Evolutionary conservation across 1,284 basidiomycete genomes (phyloP), one percentile per base, ranked within the genome.

Genomic region (Fomitopsis betulina): DNA sequence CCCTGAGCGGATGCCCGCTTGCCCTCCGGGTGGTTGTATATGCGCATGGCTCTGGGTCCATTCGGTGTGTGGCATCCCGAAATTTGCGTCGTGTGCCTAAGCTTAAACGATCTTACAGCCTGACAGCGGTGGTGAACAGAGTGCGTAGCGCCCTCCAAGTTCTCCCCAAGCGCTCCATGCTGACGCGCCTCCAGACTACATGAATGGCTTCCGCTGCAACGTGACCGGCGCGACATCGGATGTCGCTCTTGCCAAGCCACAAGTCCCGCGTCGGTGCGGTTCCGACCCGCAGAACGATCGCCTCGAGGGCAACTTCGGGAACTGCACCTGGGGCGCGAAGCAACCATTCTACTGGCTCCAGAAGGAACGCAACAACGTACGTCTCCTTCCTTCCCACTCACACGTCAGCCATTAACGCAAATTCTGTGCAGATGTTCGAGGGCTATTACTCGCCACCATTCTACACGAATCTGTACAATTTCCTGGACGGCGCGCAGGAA

Each of bases 11-110:
- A 85, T 91, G 81, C 89, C 89, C 0, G 74, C 83, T 15, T 91
- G 89, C 66, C 85, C 87, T 0, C 67, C 61, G n/a, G 83, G 80
- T 15, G 82, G 82, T 21, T 91, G 88, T 67, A 80, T 78, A 30
- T 91, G 88, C 69, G 81, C 85, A 5, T 92, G 84, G 77, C 87
- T 87, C 67, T 92, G 88, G 89, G 83, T 89, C 38, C 87, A 89
- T 66, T 79, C 81, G 2, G 77, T 77, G 60, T 15, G 77, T 71
- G 5, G n/a, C 21, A 17, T 6, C 13, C 25, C 12, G 4, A 12
- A n/a, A 1, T 15, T 27, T 7, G 25, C 13, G 10, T 15, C 17
- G 15, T 30, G 8, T 23, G 23, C 25, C 13, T 7, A 2, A 27
- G 23, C 39, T 63, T 23, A 63, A 38, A 23, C 9, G 35, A 9